A percentile compares a stretch with the other conserved stretches of the same genome.
phyloP scores from a whole-genome alignment of 2,329 filamentous ascomycete genomes.

The Calonectria pseudoreteaudii region DNA sequence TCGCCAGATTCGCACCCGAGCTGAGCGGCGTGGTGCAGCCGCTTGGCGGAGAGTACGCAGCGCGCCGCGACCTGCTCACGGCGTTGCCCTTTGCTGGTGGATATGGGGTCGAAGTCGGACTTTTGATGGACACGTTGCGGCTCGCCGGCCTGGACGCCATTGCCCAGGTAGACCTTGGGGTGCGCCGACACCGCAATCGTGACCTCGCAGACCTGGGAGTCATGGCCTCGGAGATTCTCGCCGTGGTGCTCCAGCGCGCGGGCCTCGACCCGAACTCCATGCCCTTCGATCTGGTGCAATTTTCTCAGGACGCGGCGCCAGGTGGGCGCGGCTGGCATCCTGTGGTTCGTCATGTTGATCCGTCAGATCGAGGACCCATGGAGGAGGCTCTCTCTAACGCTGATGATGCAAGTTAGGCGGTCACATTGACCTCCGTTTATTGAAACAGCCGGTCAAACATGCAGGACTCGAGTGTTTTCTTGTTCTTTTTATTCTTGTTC shows the following conservation, averaged over 20 bases:
- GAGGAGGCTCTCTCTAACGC: background rate
- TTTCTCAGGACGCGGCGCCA: background rate
- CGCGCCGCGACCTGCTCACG: background rate
- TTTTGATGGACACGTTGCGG: conserved; percentile 1
- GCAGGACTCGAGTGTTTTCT: no score
- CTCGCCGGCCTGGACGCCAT: background rate
- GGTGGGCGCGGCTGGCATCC: background rate
- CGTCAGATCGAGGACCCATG: background rate
- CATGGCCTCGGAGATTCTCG: background rate
- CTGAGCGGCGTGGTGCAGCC: background rate
- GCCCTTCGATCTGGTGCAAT: background rate
- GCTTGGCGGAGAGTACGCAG: background rate
- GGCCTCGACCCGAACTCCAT: background rate
- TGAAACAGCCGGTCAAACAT: background rate
- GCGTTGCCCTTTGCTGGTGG: background rate
- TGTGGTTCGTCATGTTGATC: background rate
- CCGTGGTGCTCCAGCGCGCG: background rate
- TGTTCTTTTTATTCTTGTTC: no score
- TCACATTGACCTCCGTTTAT: background rate
- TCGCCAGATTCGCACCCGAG: background rate
- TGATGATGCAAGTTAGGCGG: background rate
- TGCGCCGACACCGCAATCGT: background rate
- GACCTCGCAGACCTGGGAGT: background rate
- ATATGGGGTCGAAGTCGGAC: background rate
- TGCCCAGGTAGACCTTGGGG: background rate